Evolutionary conservation across 2,329 filamentous ascomycete genomes (phyloP), one percentile per base, ranked within the genome.

Genomic region (Ramularia collo-cygni): DNA sequence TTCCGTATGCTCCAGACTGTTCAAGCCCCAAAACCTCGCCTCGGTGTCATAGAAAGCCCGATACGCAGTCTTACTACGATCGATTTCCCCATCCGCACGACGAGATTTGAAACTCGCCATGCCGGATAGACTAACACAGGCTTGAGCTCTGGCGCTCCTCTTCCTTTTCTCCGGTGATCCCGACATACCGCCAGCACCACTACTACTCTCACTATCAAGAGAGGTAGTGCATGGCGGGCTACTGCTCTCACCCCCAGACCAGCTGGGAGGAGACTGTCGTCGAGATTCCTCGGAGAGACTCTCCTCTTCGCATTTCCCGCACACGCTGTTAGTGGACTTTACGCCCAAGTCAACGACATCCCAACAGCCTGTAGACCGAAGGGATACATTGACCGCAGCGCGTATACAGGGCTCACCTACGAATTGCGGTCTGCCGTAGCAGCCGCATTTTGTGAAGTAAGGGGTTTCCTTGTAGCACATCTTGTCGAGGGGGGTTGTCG

Each of bases 391-490:
- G 21, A 6, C 6, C 16, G 14, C 13, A 8, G 31, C 31, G 16
- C 31, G 31, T 14, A 33, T 21, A 10, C 31, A 33, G 31, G 31
- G 31, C 31, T 33, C 31, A 33, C 31, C 31, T 16, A 33, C 31
- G 31, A 33, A 33, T 19, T 13, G 31, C 31, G 31, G 19, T n/a
- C 16, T 33, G 31, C 31, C n/a, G 31, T 33, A 33, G 31, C 31
- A 33, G 31, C 31, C 31, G 31, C 31, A 33, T n/a, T 19, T 16
- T 16, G 16, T 19, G 31, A 17, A 16, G 31, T 33, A 33, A 16
- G 16, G 31, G 14, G 31, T 33, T 19, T 33, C 31, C 31, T 33
- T 33, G 31, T 33, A 33, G 16, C 31, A 33, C 31, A 33, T 33
- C 31, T 33, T 33, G 17, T 16, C 19, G 31, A n/a, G 17, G 31